Base-by-base conservation (phyloP, 2,329 filamentous ascomycete species). In the Exophiala sideris region DNA sequence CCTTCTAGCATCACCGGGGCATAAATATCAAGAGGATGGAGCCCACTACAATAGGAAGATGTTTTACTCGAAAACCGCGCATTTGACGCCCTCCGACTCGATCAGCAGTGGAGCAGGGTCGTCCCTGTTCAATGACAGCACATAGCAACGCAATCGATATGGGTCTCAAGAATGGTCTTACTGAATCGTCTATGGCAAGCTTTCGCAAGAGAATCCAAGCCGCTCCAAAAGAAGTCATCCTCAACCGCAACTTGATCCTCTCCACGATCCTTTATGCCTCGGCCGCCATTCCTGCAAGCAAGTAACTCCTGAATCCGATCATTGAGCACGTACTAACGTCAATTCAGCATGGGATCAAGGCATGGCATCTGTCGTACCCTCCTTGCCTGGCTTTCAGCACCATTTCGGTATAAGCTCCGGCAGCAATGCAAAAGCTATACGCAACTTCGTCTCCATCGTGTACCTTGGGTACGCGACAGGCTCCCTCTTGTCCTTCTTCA, bases 361-460 rank as follows among this genome's bases (percentile, higher is more conserved):
- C 7, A 66, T 67, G 2, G 53, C 66, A 4, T 57, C 70, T 2
- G 59, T 65, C 1, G 56, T 73, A 1, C 62, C 70, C 1, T 67
- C 66, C 4, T 63, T 73, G 2, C 65, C 66, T 2, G 63, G 70
- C 14, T 73, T 73, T 54, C 64, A 70, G 52, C 29, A 68, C 11
- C 60, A 67, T 14, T 73, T 73, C 39, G 64, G 62, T n/a, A 67
- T 72, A 50, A 66, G 49, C 21, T 24, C 21, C 21, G 60, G 60
- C 7, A 55, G 67, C 41, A 62, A 64, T 48, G 60, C 66, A 2
- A 45, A 50, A 3, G 52, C 64, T 10, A 69, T 70, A 18, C 57
- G 50, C 12, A 70, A 71, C 48, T 72, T 71, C 54, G 64, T 75
- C 39, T 73, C 71, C 3, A 56, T 73, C 32, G 64, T 70, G n/a